Conservation (phyloP, 768 basidiomycete genomes). For the Xerocomellus chrysenteron region DNA sequence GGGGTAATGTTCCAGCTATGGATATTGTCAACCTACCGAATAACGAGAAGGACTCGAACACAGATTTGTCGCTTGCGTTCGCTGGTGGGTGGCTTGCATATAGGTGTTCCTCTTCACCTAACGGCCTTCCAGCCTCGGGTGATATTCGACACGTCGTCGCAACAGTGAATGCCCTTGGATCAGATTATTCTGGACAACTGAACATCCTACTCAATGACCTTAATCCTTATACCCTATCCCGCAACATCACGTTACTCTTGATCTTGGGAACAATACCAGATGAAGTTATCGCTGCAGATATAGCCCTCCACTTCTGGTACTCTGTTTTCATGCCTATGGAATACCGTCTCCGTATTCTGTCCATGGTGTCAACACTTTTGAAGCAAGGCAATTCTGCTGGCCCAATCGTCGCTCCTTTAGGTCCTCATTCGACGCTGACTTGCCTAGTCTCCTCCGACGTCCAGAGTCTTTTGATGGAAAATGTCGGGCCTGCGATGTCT, state of each 20-base stretch:
- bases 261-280: conserved; percentile 40
- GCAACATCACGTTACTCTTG: conserved; percentile 43
- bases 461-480: conserved; percentile 14
- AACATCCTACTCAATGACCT: conserved; percentile 44
- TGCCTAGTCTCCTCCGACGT: conserved; percentile 10
- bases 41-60: conserved; percentile 18
- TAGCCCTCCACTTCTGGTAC: conserved; percentile 50
- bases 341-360: conserved; percentile 26
- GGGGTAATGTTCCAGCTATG: conserved; percentile 38
- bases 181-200: conserved; percentile 39
- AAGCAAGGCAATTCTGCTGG: not conserved
- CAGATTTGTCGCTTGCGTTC: conserved; percentile 27
- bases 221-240: conserved; percentile 28
- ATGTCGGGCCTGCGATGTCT: conserved; percentile 17
- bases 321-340: conserved; percentile 41
- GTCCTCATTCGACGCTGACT: conserved; percentile 15
- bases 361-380: conserved; percentile 19
- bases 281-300: conserved; percentile 37
- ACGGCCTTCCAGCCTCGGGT: conserved; percentile 41
- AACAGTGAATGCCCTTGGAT: conserved; percentile 44
- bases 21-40: conserved; percentile 31
- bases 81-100: conserved; percentile 15
- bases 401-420: conserved; percentile 12
- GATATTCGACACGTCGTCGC: conserved; percentile 45
- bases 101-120: not conserved